Evolutionary conservation across 169 alveolate species (phyloP).

Genomic region (Plasmodium adleri): DNA sequence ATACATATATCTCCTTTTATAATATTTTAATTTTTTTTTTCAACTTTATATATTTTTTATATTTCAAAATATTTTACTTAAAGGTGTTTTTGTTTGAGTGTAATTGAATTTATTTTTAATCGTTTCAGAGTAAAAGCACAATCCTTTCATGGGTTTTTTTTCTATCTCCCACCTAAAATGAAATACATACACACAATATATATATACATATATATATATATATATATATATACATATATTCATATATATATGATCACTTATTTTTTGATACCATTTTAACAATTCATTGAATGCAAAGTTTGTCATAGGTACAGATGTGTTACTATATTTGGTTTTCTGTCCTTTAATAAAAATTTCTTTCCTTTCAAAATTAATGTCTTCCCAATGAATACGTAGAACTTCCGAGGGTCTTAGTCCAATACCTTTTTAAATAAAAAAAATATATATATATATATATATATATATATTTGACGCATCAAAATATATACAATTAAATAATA

Average conservation of each 20-base stretch:
- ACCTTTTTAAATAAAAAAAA: constrained; percentile 47
- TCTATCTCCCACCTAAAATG: constrained; percentile 82
- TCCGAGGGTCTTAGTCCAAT: constrained; percentile 84
- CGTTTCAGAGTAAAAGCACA: constrained; percentile 80
- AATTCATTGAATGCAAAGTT: constrained; percentile 79
- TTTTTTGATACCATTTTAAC: constrained; percentile 70
- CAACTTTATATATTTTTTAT: too few species aligned
- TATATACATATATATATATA: neutral
- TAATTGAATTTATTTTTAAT: constrained; percentile 55
- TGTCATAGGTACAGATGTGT: constrained; percentile 80
- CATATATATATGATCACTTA: neutral
- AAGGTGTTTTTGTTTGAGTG: constrained; percentile 75
- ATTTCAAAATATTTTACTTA: constrained; percentile 42
- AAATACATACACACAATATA: neutral
- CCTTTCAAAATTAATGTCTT: constrained; percentile 79
- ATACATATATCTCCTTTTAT: neutral
- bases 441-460: neutral
- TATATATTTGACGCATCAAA: too few species aligned
- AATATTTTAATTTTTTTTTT: neutral
- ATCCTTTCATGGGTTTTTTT: constrained; percentile 78
- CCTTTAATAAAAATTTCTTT: constrained; percentile 79
- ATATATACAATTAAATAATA: too few species aligned
- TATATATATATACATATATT: neutral
- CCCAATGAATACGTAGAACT: constrained; percentile 80
- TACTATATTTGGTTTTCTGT: constrained; percentile 80